A percentile compares a stretch with the other conserved stretches of the same genome.
These are phyloP conservation scores for Collybia sordida DNA, from an alignment of 768 basidiomycete genomes.

Conservation along the genomic window DNA sequence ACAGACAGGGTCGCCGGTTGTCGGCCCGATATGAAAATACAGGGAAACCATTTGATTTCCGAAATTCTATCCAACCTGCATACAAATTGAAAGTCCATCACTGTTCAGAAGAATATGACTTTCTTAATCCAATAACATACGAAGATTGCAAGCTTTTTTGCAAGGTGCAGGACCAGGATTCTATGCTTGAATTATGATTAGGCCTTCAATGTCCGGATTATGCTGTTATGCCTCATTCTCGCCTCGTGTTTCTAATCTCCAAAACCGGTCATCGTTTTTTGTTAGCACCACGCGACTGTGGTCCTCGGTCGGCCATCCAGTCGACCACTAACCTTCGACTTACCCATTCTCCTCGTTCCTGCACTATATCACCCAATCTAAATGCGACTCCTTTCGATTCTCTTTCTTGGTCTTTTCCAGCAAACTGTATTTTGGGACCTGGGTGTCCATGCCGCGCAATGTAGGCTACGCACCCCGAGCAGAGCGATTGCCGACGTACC, in stretches of 20 bases:
- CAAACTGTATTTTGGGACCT: constrained; percentile 10
- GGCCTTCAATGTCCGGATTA: neutral
- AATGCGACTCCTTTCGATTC: constrained; percentile 16
- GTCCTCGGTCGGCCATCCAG: too few relatives aligned
- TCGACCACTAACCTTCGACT: neutral
- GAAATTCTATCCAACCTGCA: too few relatives aligned
- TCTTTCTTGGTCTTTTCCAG: constrained; percentile 20
- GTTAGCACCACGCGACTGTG: neutral
- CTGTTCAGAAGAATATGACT: too few relatives aligned
- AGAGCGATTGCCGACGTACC: constrained; percentile 5
- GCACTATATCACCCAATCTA: neutral
- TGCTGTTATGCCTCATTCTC: constrained; percentile 9
- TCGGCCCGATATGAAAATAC: too few relatives aligned
- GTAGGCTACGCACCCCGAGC: constrained; percentile 20
- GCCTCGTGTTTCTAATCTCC: constrained; percentile 15
- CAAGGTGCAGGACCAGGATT: too few relatives aligned
- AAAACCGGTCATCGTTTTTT: neutral
- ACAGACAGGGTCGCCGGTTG: constrained; percentile 27
- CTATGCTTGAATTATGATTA: neutral
- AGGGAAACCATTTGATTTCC: too few relatives aligned
- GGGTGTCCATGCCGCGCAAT: constrained; percentile 27
- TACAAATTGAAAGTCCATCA: too few relatives aligned
- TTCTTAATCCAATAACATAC: too few relatives aligned
- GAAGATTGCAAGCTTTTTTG: too few relatives aligned
- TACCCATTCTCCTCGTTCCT: constrained; percentile 1